Conservation (phyloP, 164 flowering plant genomes). For the Santalum album region DNA sequence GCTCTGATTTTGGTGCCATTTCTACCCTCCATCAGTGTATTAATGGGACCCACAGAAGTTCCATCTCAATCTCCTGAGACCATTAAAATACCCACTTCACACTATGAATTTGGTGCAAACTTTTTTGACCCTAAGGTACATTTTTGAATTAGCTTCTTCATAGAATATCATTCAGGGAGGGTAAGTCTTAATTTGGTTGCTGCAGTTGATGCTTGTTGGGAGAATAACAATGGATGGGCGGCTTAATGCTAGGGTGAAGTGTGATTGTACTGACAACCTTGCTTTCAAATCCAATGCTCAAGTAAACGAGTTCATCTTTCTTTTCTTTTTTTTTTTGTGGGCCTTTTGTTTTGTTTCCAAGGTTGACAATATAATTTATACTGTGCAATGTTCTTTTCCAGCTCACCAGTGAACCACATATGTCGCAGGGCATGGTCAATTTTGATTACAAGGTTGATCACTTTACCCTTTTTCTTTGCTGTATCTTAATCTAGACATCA, state of each 20-base stretch:
- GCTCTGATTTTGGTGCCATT: not conserved
- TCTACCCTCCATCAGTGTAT: constrained; percentile 34
- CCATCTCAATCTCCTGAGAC: constrained; percentile 81
- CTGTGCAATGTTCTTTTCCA: constrained; percentile 20
- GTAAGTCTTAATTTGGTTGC: not conserved
- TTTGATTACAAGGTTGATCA: constrained; percentile 81
- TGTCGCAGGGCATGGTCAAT: constrained; percentile 80
- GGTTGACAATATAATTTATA: constrained; percentile 2
- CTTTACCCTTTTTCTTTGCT: constrained; percentile 1
- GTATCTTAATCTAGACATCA: not conserved
- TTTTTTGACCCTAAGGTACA: constrained; percentile 80
- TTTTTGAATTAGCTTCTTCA: not conserved
- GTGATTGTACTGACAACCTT: constrained; percentile 69
- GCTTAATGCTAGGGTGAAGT: constrained; percentile 67
- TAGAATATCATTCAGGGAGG: too few relatives aligned
- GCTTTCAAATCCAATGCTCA: constrained; percentile 74
- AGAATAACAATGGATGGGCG: constrained; percentile 81
- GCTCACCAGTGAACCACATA: constrained; percentile 83
- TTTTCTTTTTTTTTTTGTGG: constrained; percentile 1
- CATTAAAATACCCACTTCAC: constrained; percentile 82
- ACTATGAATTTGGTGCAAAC: constrained; percentile 95
- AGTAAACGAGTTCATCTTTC: constrained; percentile 23
- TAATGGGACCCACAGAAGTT: constrained; percentile 82
- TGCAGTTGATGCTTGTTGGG: constrained; percentile 82
- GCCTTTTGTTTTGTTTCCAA: not conserved